Evolutionary conservation across 169 alveolate species (phyloP), one percentile per base, ranked within the genome.

Genomic region (Eimeria praecox): DNA sequence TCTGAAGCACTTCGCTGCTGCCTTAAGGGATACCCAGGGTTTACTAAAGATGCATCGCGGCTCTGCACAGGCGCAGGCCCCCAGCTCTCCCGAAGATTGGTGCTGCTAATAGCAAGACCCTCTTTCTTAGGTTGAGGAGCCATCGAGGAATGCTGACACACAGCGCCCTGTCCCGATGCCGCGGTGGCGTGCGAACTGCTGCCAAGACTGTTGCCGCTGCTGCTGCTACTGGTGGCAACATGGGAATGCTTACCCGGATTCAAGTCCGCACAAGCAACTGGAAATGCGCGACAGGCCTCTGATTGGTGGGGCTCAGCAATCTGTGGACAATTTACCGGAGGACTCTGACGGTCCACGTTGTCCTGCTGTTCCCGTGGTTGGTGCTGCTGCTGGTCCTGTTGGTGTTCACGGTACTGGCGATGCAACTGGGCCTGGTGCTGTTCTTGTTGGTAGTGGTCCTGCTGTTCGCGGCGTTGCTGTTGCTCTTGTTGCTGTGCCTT

Each of bases 361-460:
- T n/a, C 52, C 2, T 83, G 91, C 38, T 54, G 27, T 12, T 83
- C 54, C 75, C 54, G 54, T 22, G 10, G 12, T 10, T 49, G 91
- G 24, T 83, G 54, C 75, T 83, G 77, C 33, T 54, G 77, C 38
- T 54, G 91, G 49, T n/a, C 42, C 12, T 12, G 90, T 30, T 80
- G 90, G 30, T 18, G 90, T 46, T 44, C 46, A 16, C 22, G 71
- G 40, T 83, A 77, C 91, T 30, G 77, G 35, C 40, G 77, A 22
- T 83, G 91, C 33, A 10, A 27, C 33, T 83, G 49, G 69, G 4
- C n/a, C 35, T 30, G 54, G 75, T 24, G 77, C 56, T 49, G 54
- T 8, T 33, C 27, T 38, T 54, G 91, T 35, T 46, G 30, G 40
- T 52, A 52, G 59, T 49, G 54, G 40, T 27, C 24, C 22, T 52